These are phyloP conservation scores for Plectosphaerella plurivora DNA, from an alignment of 2,329 filamentous ascomycete genomes.

Conservation along the genomic window DNA sequence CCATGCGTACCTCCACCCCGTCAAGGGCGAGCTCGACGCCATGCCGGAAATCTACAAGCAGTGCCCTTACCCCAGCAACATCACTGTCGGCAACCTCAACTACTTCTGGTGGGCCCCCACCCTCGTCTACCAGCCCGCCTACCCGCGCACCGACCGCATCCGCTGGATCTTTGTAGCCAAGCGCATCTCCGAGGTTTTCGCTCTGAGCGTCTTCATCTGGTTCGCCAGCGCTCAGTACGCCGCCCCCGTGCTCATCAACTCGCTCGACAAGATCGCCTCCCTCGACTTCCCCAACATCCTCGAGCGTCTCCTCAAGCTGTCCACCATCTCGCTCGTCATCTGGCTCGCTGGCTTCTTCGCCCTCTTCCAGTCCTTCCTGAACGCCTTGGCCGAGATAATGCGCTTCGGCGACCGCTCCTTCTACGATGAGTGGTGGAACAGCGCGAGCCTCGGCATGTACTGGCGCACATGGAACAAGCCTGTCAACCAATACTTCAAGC, in stretches of 20 bases:
- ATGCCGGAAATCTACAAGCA: constrained; percentile 77
- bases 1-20: constrained; percentile 80
- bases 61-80: constrained; percentile 87
- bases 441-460: constrained; percentile 76
- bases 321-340: constrained; percentile 90
- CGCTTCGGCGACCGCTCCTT: constrained; percentile 90
- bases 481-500: constrained; percentile 93
- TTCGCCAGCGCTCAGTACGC: constrained; percentile 93
- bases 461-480: constrained; percentile 98
- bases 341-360: constrained; percentile 98
- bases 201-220: constrained; percentile 88
- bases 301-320: constrained; percentile 90
- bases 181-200: constrained; percentile 71
- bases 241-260: constrained; percentile 83
- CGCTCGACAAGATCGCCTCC: constrained; percentile 77
- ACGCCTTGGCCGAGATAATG: constrained; percentile 85
- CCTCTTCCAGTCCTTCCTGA: constrained; percentile 87
- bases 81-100: constrained; percentile 79
- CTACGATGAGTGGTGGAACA: constrained; percentile 99
- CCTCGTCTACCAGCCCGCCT: constrained; percentile 93
- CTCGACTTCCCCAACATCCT: constrained; percentile 77
- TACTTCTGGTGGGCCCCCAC: constrained; percentile 99
- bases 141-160: constrained; percentile 77
- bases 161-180: constrained; percentile 87
- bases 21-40: constrained; percentile 58